phyloP scores from a whole-genome alignment of 2,329 filamentous ascomycete genomes.

The Hortaea sp. region DNA sequence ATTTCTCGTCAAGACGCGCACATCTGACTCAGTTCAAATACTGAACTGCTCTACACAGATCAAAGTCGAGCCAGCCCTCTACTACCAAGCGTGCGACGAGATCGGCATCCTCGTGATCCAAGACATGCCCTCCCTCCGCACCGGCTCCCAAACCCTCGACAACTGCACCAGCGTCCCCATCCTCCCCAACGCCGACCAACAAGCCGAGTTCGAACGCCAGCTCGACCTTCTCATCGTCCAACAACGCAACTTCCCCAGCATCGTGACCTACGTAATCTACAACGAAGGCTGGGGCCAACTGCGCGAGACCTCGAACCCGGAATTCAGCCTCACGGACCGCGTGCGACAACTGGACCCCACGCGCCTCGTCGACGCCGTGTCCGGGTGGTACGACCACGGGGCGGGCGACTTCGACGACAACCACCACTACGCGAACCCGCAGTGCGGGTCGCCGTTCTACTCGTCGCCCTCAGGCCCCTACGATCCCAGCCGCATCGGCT shows the following conservation, averaged over 20 bases:
- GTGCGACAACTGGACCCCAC: slow-evolving; percentile 52
- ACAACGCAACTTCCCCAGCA: slow-evolving; percentile 54
- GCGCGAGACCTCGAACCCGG: slow-evolving; percentile 39
- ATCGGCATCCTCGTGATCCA: slow-evolving; percentile 58
- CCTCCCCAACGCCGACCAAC: slow-evolving; percentile 38
- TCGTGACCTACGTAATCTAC: slow-evolving; percentile 59
- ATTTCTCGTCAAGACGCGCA: background rate
- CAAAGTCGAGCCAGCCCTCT: slow-evolving; percentile 58
- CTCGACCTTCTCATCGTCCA: slow-evolving; percentile 52
- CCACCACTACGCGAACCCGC: slow-evolving; percentile 37
- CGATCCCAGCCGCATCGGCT: slow-evolving; percentile 50
- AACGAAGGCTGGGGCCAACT: slow-evolving; percentile 64
- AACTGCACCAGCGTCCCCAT: slow-evolving; percentile 19
- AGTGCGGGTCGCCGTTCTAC: slow-evolving; percentile 61
- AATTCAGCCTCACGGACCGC: slow-evolving; percentile 45
- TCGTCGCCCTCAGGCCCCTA: slow-evolving; percentile 47
- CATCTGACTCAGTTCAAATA: background rate
- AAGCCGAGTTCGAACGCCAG: slow-evolving; percentile 56
- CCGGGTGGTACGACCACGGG: slow-evolving; percentile 59
- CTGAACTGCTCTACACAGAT: slow-evolving; percentile 27
- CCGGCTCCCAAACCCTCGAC: slow-evolving; percentile 23
- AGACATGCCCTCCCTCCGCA: slow-evolving; percentile 57
- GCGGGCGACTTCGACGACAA: slow-evolving; percentile 47
- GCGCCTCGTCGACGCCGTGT: slow-evolving; percentile 52
- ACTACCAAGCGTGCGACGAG: slow-evolving; percentile 58